A percentile compares a stretch with the other conserved stretches of the same genome.
phyloP scores from a whole-genome alignment of 176 grass and related monocot species.

The Carex scoparia region DNA sequence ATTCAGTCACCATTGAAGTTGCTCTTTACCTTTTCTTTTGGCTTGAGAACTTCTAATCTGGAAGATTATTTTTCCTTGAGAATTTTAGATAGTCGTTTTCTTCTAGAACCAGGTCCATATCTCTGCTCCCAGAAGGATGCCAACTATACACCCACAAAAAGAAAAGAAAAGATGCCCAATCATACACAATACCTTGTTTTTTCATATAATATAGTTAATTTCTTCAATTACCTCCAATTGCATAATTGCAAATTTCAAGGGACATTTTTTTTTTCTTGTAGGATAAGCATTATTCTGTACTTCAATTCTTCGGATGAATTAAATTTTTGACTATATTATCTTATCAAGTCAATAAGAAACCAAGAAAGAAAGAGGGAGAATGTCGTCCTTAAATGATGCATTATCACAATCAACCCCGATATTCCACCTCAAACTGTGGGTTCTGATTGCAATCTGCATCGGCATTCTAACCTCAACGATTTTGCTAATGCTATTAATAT shows the following conservation, averaged over 20 bases:
- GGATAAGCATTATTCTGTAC: constrained; percentile 41
- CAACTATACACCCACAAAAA: background rate
- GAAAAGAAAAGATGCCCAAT: background rate
- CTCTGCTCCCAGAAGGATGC: background rate
- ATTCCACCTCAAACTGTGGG: constrained; percentile 68
- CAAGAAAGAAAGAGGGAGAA: constrained; percentile 28
- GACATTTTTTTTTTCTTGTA: constrained; percentile 36
- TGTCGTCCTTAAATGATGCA: constrained; percentile 52
- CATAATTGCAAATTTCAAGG: constrained; percentile 39
- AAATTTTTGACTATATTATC: constrained; percentile 8
- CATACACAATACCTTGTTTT: background rate
- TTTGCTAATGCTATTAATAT: constrained; percentile 55
- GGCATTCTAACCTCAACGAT: constrained; percentile 46
- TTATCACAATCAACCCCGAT: constrained; percentile 70
- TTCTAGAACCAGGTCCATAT: background rate
- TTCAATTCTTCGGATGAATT: constrained; percentile 25
- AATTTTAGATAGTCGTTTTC: background rate
- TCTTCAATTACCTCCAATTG: constrained; percentile 9
- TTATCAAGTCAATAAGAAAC: constrained; percentile 1
- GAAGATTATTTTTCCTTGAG: background rate
- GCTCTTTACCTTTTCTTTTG: background rate
- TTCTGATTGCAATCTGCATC: constrained; percentile 72
- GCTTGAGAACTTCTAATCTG: background rate
- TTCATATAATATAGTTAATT: background rate
- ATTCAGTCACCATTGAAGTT: background rate